These are phyloP conservation scores for Nadsonia starkeyi-henricii DNA, from an alignment of 1,139 yeast genomes.

Conservation along the genomic window DNA sequence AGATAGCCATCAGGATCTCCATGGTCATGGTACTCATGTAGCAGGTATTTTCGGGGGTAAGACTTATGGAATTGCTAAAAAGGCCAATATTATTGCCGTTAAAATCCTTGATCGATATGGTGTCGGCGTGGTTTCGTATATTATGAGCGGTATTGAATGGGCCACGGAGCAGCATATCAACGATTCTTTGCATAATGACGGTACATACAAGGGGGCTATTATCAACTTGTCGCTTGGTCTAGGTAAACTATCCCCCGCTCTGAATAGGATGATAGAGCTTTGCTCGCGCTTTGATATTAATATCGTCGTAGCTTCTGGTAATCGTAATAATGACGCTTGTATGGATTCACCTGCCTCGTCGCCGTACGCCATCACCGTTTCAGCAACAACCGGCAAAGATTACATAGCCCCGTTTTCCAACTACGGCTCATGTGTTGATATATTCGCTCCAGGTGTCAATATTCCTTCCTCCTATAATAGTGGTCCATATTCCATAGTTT, in stretches of 20 bases:
- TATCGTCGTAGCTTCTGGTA: constrained; percentile 84
- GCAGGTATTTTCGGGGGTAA: constrained; percentile 78
- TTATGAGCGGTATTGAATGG: constrained; percentile 57
- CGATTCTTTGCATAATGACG: constrained; percentile 14
- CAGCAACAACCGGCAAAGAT: constrained; percentile 73
- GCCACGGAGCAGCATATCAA: constrained; percentile 33
- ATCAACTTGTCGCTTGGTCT: constrained; percentile 78
- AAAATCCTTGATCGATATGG: constrained; percentile 57
- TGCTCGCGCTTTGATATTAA: constrained; percentile 19
- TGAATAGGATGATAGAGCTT: constrained; percentile 68
- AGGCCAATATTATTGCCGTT: constrained; percentile 47
- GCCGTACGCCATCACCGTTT: constrained; percentile 59
- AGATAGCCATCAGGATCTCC: constrained; percentile 78
- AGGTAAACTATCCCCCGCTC: constrained; percentile 37
- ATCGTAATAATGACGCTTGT: constrained; percentile 65
- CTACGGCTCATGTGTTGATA: constrained; percentile 80
- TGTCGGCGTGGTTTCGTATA: constrained; percentile 44
- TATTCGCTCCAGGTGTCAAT: constrained; percentile 67
- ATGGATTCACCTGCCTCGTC: constrained; percentile 71
- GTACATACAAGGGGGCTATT: constrained; percentile 34
- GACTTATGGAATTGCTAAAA: constrained; percentile 70
- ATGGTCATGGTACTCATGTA: constrained; percentile 73
- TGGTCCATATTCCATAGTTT: constrained; percentile 22
- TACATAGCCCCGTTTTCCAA: constrained; percentile 62
- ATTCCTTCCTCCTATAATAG: constrained; percentile 34